Conservation (phyloP, 225 moss, liverwort and hornwort genomes). For the Sphagnum tenellum region DNA sequence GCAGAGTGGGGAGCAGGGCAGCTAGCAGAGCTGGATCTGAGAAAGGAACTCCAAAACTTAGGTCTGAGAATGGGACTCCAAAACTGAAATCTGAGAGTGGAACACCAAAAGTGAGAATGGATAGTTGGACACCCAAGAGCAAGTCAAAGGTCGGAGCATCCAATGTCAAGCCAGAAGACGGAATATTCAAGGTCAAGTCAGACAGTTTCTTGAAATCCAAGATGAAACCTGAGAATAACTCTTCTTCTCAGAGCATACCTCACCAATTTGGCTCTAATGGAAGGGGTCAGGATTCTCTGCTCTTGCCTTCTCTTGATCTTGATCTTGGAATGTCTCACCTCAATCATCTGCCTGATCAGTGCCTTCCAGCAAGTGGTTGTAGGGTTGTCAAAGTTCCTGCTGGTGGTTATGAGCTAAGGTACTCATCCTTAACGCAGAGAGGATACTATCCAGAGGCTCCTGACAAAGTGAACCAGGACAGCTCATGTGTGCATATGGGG, state of each 20-base stretch:
- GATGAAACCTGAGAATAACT: conserved; percentile 11
- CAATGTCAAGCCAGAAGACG: conserved; percentile 6
- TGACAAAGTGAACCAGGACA: conserved; percentile 93
- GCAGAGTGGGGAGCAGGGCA: not conserved
- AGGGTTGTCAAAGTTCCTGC: conserved; percentile 53
- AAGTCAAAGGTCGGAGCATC: conserved; percentile 11
- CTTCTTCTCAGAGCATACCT: conserved; percentile 19
- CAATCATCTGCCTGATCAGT: conserved; percentile 66
- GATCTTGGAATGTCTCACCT: conserved; percentile 54
- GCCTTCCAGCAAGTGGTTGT: conserved; percentile 63
- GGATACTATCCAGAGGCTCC: conserved; percentile 95
- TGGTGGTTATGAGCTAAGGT: conserved; percentile 55
- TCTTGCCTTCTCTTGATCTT: conserved; percentile 34
- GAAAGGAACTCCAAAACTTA: conserved; percentile 22
- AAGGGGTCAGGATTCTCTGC: conserved; percentile 6
- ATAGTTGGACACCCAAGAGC: conserved; percentile 15
- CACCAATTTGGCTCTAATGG: conserved; percentile 20
- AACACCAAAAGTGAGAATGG: conserved; percentile 14
- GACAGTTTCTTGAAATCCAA: conserved; percentile 19
- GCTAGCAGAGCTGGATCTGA: conserved; percentile 33
- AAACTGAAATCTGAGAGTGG: conserved; percentile 15
- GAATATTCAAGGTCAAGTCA: conserved; percentile 27
- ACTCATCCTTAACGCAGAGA: conserved; percentile 80
- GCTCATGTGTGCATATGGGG: conserved; percentile 70
- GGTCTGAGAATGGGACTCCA: conserved; percentile 26